phyloP scores from a whole-genome alignment of 2,329 filamentous ascomycete species.

The Metarhizium sp. region DNA sequence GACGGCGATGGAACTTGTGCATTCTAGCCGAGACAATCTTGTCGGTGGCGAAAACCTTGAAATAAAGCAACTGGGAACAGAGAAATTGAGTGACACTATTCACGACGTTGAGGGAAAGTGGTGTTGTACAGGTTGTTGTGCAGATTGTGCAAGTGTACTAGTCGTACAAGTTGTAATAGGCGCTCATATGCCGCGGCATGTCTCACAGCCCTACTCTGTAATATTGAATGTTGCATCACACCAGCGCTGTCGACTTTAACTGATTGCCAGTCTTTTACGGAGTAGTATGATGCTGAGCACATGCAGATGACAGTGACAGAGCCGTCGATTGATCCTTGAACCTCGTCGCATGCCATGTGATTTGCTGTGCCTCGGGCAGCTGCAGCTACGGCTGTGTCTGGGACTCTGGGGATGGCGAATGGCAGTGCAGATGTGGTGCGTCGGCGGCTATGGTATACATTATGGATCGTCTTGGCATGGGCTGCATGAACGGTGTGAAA shows the following conservation, averaged over 20 bases:
- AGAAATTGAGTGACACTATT: background rate
- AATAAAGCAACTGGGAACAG: background rate
- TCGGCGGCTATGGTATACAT: too few relatives aligned
- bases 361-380: conserved; percentile 7
- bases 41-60: background rate
- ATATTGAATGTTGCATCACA: too few relatives aligned
- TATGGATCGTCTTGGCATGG: too few relatives aligned
- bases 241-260: background rate
- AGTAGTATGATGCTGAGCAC: too few relatives aligned
- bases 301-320: background rate
- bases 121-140: background rate
- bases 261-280: too few relatives aligned
- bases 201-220: background rate
- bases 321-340: background rate
- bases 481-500: too few relatives aligned
- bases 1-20: background rate
- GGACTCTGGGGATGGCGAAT: conserved; percentile 20
- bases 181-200: background rate
- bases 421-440: conserved; percentile 18
- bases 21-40: background rate
- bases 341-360: conserved; percentile 1
- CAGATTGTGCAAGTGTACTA: too few relatives aligned
- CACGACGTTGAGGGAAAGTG: background rate
- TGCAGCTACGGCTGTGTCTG: background rate
- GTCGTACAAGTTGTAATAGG: too few relatives aligned